phyloP scores from a whole-genome alignment of 148 eudicot genomes.

The Chenopodium album region DNA sequence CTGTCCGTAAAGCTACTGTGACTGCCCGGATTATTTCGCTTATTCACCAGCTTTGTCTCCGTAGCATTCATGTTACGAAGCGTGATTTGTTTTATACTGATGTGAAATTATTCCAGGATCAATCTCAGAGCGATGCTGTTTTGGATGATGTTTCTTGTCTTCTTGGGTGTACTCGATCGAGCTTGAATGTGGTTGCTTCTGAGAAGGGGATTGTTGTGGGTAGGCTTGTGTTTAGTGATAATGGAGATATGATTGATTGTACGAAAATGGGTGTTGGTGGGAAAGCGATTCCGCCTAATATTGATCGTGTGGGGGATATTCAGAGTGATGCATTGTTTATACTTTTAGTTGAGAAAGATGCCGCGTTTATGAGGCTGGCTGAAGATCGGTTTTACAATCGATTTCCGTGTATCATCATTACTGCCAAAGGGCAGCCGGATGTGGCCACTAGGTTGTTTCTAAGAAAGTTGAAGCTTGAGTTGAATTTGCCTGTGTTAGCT shows the following conservation, averaged over 20 bases:
- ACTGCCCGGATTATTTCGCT: conserved; percentile 74
- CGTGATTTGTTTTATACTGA: conserved; percentile 94
- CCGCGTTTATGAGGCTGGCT: conserved; percentile 81
- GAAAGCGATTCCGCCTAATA: conserved; percentile 90
- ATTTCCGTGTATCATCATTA: conserved; percentile 85
- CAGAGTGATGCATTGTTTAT: conserved; percentile 82
- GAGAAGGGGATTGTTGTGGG: conserved; percentile 97
- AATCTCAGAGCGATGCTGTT: conserved; percentile 75
- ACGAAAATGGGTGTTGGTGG: conserved; percentile 96
- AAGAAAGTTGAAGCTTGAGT: conserved; percentile 82
- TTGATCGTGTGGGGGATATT: conserved; percentile 85
- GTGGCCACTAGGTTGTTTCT: conserved; percentile 83
- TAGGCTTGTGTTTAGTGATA: conserved; percentile 69
- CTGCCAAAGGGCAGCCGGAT: conserved; percentile 93
- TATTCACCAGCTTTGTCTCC: conserved; percentile 66
- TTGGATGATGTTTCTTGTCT: conserved; percentile 86
- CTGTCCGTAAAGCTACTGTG: conserved; percentile 82
- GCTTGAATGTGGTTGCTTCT: conserved; percentile 74
- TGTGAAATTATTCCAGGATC: conserved; percentile 90
- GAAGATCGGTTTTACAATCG: conserved; percentile 91
- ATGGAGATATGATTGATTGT: conserved; percentile 92
- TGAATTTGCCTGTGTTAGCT: conserved; percentile 83
- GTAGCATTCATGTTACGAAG: conserved; percentile 85
- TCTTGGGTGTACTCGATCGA: conserved; percentile 80
- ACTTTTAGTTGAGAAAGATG: conserved; percentile 87